phyloP scores from a whole-genome alignment of 208 protist genomes.

The Zelonia costaricensis region DNA sequence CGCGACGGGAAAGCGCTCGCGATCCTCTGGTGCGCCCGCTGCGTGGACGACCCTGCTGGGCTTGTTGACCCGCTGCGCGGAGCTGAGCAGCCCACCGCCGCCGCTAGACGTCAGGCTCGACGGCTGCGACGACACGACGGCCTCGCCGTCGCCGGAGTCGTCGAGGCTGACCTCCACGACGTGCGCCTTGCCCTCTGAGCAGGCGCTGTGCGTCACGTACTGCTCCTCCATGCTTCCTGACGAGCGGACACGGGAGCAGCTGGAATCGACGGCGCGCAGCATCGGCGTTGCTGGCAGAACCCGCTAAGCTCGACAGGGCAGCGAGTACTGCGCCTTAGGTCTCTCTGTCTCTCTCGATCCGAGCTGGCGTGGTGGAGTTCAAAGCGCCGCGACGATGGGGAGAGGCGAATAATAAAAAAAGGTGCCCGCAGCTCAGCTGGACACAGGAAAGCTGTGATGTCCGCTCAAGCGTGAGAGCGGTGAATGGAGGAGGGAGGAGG shows the following conservation, averaged over 20 bases:
- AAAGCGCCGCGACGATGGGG: no score
- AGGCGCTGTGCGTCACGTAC: background rate
- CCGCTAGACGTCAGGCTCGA: constrained; percentile 13
- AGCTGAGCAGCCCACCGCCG: background rate
- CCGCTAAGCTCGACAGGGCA: no score
- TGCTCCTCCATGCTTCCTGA: constrained; percentile 1
- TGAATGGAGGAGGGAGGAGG: no score
- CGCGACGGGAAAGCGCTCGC: background rate
- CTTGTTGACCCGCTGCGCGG: background rate
- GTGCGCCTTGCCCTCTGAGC: constrained; percentile 2
- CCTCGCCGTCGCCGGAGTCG: constrained; percentile 11
- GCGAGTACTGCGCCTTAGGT: no score
- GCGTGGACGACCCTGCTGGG: background rate
- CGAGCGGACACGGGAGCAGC: background rate
- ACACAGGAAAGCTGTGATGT: no score
- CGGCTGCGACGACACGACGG: constrained; percentile 5
- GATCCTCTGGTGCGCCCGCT: background rate
- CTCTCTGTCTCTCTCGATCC: no score
- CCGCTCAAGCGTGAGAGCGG: no score
- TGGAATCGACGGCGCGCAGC: background rate
- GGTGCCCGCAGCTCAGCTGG: no score
- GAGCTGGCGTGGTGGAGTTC: no score
- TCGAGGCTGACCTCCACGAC: constrained; percentile 11
- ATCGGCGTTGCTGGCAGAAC: background rate
- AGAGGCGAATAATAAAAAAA: no score